A percentile compares a stretch with the other conserved stretches of the same genome.
phyloP scores from a whole-genome alignment of 2,329 filamentous ascomycete species.

The Ceratocystis smalleyi region DNA sequence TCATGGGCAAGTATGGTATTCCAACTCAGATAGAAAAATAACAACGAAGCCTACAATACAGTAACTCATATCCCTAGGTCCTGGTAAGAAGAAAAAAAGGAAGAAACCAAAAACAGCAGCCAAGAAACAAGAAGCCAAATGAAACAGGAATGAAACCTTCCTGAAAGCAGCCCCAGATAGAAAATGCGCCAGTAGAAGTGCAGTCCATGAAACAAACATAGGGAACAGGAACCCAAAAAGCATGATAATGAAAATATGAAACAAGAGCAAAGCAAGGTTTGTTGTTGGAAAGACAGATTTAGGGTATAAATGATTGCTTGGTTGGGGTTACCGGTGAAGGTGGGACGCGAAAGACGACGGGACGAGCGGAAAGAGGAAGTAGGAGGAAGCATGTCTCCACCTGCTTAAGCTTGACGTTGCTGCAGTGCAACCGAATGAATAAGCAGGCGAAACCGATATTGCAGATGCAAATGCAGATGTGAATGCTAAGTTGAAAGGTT shows the following conservation, averaged over 20 bases:
- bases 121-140: background rate
- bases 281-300: background rate
- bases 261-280: background rate
- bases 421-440: background rate
- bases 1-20: background rate
- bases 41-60: background rate
- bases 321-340: background rate
- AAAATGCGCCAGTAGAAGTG: background rate
- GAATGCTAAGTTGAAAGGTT: background rate
- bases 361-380: background rate
- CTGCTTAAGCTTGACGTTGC: background rate
- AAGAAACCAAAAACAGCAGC: background rate
- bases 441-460: background rate
- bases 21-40: background rate
- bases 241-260: background rate
- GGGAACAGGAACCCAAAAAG: background rate
- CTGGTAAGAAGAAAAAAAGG: background rate
- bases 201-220: background rate
- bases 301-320: background rate
- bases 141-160: background rate
- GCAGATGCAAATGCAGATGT: background rate
- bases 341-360: background rate
- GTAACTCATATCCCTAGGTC: background rate
- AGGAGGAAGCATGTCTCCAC: slow-evolving; percentile 1
- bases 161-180: background rate